These are phyloP conservation scores for Pholiota conissans DNA, from an alignment of 768 basidiomycete genomes.

Conservation along the genomic window DNA sequence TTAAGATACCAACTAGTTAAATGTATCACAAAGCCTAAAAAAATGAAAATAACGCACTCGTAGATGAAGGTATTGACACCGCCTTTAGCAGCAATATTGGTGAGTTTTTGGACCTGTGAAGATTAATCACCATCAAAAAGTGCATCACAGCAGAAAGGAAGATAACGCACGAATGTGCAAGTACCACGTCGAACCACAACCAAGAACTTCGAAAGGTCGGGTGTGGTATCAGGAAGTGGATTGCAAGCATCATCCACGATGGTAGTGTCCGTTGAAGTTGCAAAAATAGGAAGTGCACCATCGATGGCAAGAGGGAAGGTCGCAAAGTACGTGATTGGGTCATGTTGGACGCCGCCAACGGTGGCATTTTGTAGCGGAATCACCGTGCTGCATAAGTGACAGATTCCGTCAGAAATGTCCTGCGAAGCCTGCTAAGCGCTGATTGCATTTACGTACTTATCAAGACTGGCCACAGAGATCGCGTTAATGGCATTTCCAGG, in stretches of 20 bases:
- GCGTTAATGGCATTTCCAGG: conserved; percentile 55
- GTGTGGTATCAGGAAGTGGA: conserved; percentile 49
- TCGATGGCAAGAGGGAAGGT: conserved; percentile 46
- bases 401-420: background rate
- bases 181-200: conserved; percentile 59
- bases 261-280: conserved; percentile 55
- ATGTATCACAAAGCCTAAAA: background rate
- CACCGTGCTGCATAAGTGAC: conserved; percentile 37
- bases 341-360: conserved; percentile 46
- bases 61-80: conserved; percentile 51
- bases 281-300: conserved; percentile 53
- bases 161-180: conserved; percentile 49
- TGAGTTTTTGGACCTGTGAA: conserved; percentile 47
- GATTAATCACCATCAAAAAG: background rate
- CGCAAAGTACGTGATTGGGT: conserved; percentile 55
- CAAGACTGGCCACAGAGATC: conserved; percentile 56
- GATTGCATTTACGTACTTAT: conserved; percentile 38
- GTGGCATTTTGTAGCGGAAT: conserved; percentile 58
- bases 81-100: conserved; percentile 54
- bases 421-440: background rate
- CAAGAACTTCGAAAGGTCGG: conserved; percentile 53
- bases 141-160: background rate
- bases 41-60: conserved; percentile 38
- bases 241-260: conserved; percentile 59
- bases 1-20: conserved; percentile 21